A percentile compares a stretch with the other conserved stretches of the same genome.
Evolutionary conservation across 768 basidiomycete species (phyloP).

Genomic region (Calocybe cyanea): DNA sequence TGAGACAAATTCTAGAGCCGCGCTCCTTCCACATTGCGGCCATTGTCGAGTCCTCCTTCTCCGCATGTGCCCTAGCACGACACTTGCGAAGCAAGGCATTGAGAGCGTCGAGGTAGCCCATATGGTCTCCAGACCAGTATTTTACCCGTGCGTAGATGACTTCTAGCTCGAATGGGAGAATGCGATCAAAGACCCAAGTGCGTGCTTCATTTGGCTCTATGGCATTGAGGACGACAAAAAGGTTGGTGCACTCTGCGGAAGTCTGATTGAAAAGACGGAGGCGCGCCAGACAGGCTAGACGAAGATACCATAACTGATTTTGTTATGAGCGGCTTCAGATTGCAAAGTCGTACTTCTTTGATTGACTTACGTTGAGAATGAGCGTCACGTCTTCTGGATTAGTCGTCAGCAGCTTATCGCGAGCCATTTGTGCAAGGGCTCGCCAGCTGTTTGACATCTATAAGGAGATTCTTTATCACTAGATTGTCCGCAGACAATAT

Average conservation of each 20-base stretch:
- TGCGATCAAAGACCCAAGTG: constrained; percentile 53
- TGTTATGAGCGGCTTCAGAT: not conserved
- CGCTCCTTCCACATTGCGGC: constrained; percentile 82
- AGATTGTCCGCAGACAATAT: constrained; percentile 11
- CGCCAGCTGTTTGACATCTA: constrained; percentile 91
- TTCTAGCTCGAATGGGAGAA: constrained; percentile 59
- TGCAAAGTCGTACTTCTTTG: not conserved
- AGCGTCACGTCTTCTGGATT: constrained; percentile 64
- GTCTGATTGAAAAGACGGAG: constrained; percentile 84
- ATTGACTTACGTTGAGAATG: constrained; percentile 62
- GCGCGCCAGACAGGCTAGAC: constrained; percentile 73
- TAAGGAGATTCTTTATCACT: constrained; percentile 14
- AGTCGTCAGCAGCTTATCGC: constrained; percentile 68
- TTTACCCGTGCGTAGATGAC: constrained; percentile 72
- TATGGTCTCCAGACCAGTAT: constrained; percentile 80
- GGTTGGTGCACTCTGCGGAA: constrained; percentile 78
- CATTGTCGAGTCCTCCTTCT: constrained; percentile 30
- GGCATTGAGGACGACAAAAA: constrained; percentile 65
- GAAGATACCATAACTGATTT: constrained; percentile 76
- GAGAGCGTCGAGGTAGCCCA: constrained; percentile 77
- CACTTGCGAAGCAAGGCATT: constrained; percentile 60
- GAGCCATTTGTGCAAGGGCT: constrained; percentile 78
- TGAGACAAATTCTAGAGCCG: constrained; percentile 67
- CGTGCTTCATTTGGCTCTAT: constrained; percentile 52
- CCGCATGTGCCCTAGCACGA: constrained; percentile 44